Percentiles rank a stretch among this genome's conserved stretches.
These are phyloP conservation scores for Neurospora discreta DNA, from an alignment of 495 filamentous ascomycete species.

Conservation along the genomic window DNA sequence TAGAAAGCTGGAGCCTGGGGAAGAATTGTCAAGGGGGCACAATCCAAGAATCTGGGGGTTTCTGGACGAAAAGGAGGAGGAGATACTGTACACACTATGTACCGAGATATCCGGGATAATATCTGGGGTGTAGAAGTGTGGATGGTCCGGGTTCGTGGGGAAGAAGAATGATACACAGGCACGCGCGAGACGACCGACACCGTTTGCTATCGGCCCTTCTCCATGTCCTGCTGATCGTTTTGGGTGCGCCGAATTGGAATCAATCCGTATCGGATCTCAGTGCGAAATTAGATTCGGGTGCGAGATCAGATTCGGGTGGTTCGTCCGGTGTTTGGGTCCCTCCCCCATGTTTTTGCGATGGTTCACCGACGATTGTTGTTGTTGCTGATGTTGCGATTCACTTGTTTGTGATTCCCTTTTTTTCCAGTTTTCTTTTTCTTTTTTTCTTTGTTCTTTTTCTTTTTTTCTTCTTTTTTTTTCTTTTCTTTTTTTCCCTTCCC, in stretches of 20 bases:
- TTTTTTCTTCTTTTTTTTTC: no score
- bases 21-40: background rate
- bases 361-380: background rate
- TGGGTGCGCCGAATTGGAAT: no score
- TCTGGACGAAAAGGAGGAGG: background rate
- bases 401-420: no score
- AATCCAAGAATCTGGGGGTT: background rate
- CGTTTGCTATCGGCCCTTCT: background rate
- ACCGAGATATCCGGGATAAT: background rate
- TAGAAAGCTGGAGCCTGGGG: no score
- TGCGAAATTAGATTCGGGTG: background rate
- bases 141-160: background rate
- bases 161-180: background rate
- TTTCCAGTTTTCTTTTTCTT: no score
- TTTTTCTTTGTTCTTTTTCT: no score
- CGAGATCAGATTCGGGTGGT: background rate
- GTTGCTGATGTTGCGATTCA: no score
- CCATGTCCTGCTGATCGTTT: background rate
- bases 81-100: no score
- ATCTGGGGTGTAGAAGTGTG: background rate
- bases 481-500: no score
- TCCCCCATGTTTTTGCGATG: background rate
- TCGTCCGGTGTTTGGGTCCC: background rate
- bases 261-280: background rate
- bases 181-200: background rate